Conservation (phyloP, 352 stramenopile genomes). For the Bremia lactucae region DNA sequence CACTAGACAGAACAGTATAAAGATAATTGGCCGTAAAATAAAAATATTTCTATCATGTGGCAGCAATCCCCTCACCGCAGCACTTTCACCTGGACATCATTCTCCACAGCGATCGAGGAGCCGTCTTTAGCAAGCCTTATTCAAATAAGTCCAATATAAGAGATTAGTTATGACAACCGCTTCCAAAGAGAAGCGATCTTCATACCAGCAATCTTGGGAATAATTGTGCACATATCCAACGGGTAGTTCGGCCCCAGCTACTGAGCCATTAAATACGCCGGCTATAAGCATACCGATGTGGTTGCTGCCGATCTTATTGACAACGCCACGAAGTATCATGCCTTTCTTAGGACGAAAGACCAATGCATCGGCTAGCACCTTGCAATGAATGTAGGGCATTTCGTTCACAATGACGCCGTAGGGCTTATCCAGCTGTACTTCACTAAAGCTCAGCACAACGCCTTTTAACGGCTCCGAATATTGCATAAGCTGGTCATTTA, state of each 20-base stretch:
- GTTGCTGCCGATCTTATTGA: slow-evolving; percentile 84
- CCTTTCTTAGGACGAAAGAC: slow-evolving; percentile 60
- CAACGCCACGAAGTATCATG: slow-evolving; percentile 46
- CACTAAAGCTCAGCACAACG: slow-evolving; percentile 64
- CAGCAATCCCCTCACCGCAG: slow-evolving; percentile 23
- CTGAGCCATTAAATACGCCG: slow-evolving; percentile 76
- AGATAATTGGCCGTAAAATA: no score
- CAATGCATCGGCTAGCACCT: slow-evolving; percentile 54
- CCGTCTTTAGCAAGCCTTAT: slow-evolving; percentile 47
- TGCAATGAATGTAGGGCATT: slow-evolving; percentile 77
- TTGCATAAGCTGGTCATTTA: slow-evolving; percentile 65
- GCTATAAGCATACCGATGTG: slow-evolving; percentile 77
- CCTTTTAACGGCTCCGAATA: slow-evolving; percentile 67
- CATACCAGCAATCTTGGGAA: slow-evolving; percentile 61
- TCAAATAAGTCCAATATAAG: no score
- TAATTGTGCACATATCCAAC: slow-evolving; percentile 78
- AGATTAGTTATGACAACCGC: neutral
- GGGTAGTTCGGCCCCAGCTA: slow-evolving; percentile 58
- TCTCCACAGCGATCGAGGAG: slow-evolving; percentile 43
- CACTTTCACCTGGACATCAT: slow-evolving; percentile 57
- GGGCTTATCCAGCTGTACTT: slow-evolving; percentile 44
- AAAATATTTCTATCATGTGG: neutral
- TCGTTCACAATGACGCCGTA: slow-evolving; percentile 74
- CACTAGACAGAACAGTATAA: slow-evolving; percentile 20
- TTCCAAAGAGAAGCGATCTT: slow-evolving; percentile 1